These are phyloP conservation scores for Nakazawaea wyomingensis DNA, from an alignment of 805 yeast species.

Conservation along the genomic window DNA sequence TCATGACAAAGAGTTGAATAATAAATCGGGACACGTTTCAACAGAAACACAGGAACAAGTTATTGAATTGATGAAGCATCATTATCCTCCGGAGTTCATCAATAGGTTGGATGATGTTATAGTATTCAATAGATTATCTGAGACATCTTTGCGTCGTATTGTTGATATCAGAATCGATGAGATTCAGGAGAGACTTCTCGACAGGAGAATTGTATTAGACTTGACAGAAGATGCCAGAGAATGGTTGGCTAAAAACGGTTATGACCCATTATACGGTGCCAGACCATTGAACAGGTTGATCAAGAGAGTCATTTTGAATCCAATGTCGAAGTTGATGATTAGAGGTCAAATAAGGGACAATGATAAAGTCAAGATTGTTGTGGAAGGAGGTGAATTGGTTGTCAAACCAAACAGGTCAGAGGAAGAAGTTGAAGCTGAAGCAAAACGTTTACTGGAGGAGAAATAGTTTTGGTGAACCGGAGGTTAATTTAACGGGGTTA, in stretches of 20 bases:
- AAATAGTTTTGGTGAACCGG: not conserved
- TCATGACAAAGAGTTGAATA: conserved; percentile 48
- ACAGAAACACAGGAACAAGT: conserved; percentile 52
- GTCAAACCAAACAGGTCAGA: conserved; percentile 9
- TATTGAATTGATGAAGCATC: conserved; percentile 57
- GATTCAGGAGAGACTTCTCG: conserved; percentile 70
- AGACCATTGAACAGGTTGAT: conserved; percentile 90
- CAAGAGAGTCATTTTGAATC: conserved; percentile 79
- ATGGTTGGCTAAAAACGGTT: conserved; percentile 81
- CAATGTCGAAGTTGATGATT: conserved; percentile 75
- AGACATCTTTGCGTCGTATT: conserved; percentile 65
- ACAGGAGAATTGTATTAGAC: conserved; percentile 62
- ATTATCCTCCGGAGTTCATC: conserved; percentile 92
- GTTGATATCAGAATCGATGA: conserved; percentile 83
- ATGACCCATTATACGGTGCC: conserved; percentile 91
- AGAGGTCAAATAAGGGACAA: conserved; percentile 68
- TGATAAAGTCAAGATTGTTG: conserved; percentile 49
- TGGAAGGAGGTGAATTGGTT: conserved; percentile 27
- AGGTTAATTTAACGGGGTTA: no score
- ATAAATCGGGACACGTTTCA: conserved; percentile 56
- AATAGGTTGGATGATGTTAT: conserved; percentile 93
- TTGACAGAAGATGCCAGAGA: conserved; percentile 61
- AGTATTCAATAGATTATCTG: conserved; percentile 86
- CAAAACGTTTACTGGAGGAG: conserved; percentile 3
- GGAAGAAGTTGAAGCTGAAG: conserved; percentile 11